These are phyloP conservation scores for Trapa incisa DNA, from an alignment of 345 rosid genomes.

Conservation along the genomic window DNA sequence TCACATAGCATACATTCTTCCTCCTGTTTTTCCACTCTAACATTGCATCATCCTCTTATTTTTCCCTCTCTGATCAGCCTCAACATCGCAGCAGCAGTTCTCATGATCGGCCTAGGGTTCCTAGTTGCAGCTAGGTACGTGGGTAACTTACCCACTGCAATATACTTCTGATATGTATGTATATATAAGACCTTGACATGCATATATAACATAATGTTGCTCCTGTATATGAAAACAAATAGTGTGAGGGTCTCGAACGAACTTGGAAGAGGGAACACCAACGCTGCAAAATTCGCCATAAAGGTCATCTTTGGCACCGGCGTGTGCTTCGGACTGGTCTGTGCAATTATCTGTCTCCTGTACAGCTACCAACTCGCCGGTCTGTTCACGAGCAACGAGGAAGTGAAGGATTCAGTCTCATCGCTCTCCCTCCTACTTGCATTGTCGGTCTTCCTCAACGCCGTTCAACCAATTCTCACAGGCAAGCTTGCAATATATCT, in stretches of 20 bases:
- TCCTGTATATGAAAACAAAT: not conserved
- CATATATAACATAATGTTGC: not conserved
- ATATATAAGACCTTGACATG: too few species aligned
- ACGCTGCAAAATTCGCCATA: slow-evolving; percentile 17
- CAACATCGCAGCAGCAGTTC: slow-evolving; percentile 16
- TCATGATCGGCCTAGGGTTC: slow-evolving; percentile 21
- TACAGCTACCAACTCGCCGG: slow-evolving; percentile 13
- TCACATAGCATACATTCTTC: too few species aligned
- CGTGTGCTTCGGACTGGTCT: slow-evolving; percentile 10
- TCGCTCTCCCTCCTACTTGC: slow-evolving; percentile 15
- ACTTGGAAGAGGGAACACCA: slow-evolving; percentile 17
- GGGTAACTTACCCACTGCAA: not conserved
- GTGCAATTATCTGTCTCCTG: slow-evolving; percentile 7
- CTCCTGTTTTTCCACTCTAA: not conserved
- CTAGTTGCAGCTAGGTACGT: slow-evolving; percentile 20
- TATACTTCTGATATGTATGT: too few species aligned
- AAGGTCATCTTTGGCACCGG: slow-evolving; percentile 10
- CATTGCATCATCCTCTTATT: not conserved
- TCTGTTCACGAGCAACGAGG: slow-evolving; percentile 11
- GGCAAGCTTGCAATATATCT: slow-evolving; percentile 7
- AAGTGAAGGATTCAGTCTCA: slow-evolving; percentile 11
- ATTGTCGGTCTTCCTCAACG: slow-evolving; percentile 12
- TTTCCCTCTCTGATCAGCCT: slow-evolving; percentile 11
- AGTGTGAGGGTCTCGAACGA: slow-evolving; percentile 19
- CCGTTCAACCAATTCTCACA: slow-evolving; percentile 17